Percentiles rank a stretch among this genome's conserved stretches.
Conservation (phyloP, 768 basidiomycete genomes). For the Phylloporus sp. region DNA sequence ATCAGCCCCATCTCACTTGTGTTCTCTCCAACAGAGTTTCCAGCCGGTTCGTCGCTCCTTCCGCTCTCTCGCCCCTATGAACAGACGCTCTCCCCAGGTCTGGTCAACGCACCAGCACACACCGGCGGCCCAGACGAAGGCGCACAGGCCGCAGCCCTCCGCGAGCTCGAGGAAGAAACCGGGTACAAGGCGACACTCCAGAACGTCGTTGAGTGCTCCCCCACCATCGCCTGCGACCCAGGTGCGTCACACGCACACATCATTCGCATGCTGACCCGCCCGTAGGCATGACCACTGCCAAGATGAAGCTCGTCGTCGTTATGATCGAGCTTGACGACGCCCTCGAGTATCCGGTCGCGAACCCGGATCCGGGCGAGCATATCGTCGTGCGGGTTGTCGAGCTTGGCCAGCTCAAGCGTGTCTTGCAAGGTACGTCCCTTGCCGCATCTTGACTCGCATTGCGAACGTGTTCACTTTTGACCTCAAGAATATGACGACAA, state of each 20-base stretch:
- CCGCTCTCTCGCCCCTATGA: not conserved
- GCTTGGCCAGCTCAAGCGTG: slow-evolving; percentile 55
- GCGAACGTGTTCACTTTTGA: not conserved
- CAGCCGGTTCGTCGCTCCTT: slow-evolving; percentile 44
- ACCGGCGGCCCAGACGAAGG: slow-evolving; percentile 47
- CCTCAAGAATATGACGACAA: slow-evolving; percentile 53
- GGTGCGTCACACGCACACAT: slow-evolving; percentile 36
- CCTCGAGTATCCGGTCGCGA: slow-evolving; percentile 65
- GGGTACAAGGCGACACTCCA: slow-evolving; percentile 64
- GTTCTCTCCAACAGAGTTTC: slow-evolving; percentile 41
- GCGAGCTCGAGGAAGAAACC: slow-evolving; percentile 92
- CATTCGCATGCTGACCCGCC: not conserved
- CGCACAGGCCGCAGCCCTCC: slow-evolving; percentile 72
- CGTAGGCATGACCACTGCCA: slow-evolving; percentile 89
- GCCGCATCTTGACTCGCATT: not conserved
- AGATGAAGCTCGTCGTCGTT: slow-evolving; percentile 83
- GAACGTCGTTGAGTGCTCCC: slow-evolving; percentile 57
- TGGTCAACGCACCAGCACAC: slow-evolving; percentile 66
- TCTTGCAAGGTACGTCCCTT: slow-evolving; percentile 60
- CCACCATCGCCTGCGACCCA: slow-evolving; percentile 65
- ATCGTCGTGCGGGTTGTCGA: slow-evolving; percentile 73
- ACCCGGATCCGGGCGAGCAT: slow-evolving; percentile 84
- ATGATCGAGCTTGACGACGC: slow-evolving; percentile 62
- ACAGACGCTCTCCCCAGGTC: slow-evolving; percentile 39
- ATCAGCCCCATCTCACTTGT: not conserved